Percentiles rank a stretch among this genome's conserved stretches.
These are phyloP conservation scores for Vitellaria paradoxa DNA, from an alignment of 179 eudicot species.

Conservation along the genomic window DNA sequence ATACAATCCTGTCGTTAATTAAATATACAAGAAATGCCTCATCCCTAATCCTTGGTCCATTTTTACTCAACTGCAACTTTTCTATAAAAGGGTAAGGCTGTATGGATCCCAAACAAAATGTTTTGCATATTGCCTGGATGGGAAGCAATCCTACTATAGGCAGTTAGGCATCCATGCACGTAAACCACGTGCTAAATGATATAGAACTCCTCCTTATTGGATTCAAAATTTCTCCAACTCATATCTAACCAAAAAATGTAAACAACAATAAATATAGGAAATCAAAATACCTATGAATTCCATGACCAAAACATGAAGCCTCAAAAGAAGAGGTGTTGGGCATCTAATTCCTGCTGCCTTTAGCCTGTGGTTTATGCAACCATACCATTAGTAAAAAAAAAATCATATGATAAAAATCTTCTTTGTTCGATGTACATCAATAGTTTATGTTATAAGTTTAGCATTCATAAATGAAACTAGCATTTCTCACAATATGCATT, in stretches of 20 bases:
- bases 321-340: constrained; percentile 69
- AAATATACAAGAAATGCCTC: background rate
- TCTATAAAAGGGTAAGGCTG: background rate
- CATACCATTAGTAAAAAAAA: constrained; percentile 3
- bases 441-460: too few species aligned
- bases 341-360: constrained; percentile 91
- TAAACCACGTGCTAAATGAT: background rate
- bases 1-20: background rate
- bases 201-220: background rate
- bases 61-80: background rate
- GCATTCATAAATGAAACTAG: too few species aligned
- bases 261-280: background rate
- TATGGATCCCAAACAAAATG: background rate
- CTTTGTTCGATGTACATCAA: background rate
- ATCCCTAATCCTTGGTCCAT: background rate
- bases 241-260: background rate
- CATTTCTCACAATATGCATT: background rate
- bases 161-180: background rate
- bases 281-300: constrained; percentile 77
- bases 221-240: background rate
- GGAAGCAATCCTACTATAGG: background rate
- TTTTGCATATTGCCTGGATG: background rate
- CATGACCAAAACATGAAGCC: constrained; percentile 96
- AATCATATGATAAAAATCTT: background rate
- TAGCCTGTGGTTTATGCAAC: constrained; percentile 51